phyloP scores from a whole-genome alignment of 176 grass and related monocot genomes.

The Leersia perrieri region DNA sequence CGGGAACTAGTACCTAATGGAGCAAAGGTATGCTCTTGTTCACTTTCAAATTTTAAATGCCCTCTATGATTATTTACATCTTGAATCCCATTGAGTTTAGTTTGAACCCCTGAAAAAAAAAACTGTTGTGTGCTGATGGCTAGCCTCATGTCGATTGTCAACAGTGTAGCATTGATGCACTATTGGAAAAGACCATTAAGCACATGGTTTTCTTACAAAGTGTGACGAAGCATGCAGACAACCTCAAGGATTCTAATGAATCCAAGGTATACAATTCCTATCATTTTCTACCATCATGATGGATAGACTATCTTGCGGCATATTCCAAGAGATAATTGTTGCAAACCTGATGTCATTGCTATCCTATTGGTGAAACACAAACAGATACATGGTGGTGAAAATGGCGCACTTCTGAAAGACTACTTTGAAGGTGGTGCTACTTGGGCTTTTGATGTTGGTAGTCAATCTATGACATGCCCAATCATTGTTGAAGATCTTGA shows the following conservation, averaged over 20 bases:
- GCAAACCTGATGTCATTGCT: conserved; percentile 6
- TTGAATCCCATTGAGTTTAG: not conserved
- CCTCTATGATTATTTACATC: conserved; percentile 14
- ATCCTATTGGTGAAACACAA: conserved; percentile 5
- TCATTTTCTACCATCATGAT: not conserved
- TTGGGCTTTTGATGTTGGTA: conserved; percentile 80
- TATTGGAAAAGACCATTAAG: conserved; percentile 84
- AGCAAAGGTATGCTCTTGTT: conserved; percentile 56
- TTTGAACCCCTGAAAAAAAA: not conserved
- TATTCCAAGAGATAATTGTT: conserved; percentile 18
- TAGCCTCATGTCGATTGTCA: conserved; percentile 39
- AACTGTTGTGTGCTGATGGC: not conserved
- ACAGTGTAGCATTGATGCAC: conserved; percentile 92
- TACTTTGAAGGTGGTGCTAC: conserved; percentile 80
- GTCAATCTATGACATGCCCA: conserved; percentile 70
- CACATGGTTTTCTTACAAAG: conserved; percentile 91
- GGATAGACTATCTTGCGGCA: not conserved
- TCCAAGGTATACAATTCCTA: conserved; percentile 54
- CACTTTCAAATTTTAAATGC: not conserved
- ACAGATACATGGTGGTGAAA: conserved; percentile 61
- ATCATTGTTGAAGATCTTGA: conserved; percentile 87
- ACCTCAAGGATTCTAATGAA: conserved; percentile 68
- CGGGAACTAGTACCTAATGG: conserved; percentile 86
- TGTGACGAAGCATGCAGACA: conserved; percentile 75
- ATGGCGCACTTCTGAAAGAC: conserved; percentile 64